Conservation (phyloP, 495 filamentous ascomycete species). For the Trichoderma asperelloides region DNA sequence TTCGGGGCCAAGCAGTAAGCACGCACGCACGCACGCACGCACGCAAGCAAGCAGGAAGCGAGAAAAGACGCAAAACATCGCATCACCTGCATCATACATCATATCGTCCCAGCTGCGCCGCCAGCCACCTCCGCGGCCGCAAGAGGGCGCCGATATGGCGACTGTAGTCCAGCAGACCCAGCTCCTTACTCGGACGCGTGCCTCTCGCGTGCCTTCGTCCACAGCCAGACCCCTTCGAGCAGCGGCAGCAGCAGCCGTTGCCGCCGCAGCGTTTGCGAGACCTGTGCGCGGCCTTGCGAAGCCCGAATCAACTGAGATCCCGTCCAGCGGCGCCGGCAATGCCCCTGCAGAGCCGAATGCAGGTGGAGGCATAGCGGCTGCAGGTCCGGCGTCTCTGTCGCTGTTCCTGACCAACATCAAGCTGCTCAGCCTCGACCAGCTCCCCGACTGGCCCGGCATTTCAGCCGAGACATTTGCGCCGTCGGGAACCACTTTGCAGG, state of each 20-base stretch:
- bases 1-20: not conserved
- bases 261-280: not conserved
- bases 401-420: conserved; percentile 74
- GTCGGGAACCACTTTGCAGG: conserved; percentile 51
- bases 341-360: conserved; percentile 1
- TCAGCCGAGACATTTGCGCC: conserved; percentile 53
- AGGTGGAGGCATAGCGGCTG: conserved; percentile 31
- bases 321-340: not conserved
- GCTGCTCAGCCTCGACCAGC: conserved; percentile 66
- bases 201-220: conserved; percentile 4
- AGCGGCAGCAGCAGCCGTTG: not conserved
- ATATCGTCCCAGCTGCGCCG: not conserved
- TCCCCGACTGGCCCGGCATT: conserved; percentile 69
- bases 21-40: not conserved
- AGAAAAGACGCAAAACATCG: not conserved
- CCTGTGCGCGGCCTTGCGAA: not conserved
- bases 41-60: not conserved
- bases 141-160: conserved; percentile 1
- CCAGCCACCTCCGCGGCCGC: not conserved
- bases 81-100: not conserved
- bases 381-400: conserved; percentile 24
- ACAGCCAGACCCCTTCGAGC: not conserved
- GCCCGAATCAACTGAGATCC: not conserved
- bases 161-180: conserved; percentile 2
- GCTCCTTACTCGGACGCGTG: conserved; percentile 6